Evolutionary conservation across 768 basidiomycete genomes (phyloP).

Genomic region (Xerocomellus intermedius): DNA sequence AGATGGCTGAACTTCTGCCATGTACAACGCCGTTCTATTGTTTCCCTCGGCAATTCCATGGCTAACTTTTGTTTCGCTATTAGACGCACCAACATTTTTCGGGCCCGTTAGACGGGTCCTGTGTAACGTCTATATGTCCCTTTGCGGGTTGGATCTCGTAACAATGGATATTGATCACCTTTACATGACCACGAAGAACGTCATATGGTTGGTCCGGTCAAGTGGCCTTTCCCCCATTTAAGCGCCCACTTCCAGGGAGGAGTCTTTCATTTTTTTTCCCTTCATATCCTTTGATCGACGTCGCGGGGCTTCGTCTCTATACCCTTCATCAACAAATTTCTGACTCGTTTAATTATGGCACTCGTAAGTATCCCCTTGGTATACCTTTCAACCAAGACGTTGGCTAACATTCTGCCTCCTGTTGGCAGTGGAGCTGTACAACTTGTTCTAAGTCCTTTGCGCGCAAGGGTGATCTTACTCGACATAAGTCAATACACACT

Average conservation of each 20-base stretch:
- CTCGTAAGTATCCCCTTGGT: constrained; percentile 14
- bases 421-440: constrained; percentile 38
- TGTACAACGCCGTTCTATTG: constrained; percentile 22
- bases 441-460: constrained; percentile 50
- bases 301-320: constrained; percentile 47
- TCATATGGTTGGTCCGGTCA: constrained; percentile 9
- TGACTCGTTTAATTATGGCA: constrained; percentile 18
- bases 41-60: constrained; percentile 9
- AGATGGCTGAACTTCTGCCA: constrained; percentile 2
- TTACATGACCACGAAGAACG: constrained; percentile 8
- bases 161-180: constrained; percentile 24
- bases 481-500: constrained; percentile 53
- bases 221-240: constrained; percentile 18
- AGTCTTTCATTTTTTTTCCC: constrained; percentile 5
- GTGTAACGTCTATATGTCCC: constrained; percentile 2
- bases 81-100: constrained; percentile 7
- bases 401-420: neutral
- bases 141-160: constrained; percentile 1
- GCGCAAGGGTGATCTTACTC: constrained; percentile 58
- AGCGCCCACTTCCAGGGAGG: constrained; percentile 3
- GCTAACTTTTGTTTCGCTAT: constrained; percentile 24
- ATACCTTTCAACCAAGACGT: neutral
- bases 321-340: constrained; percentile 17
- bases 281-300: constrained; percentile 30
- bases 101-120: constrained; percentile 7